Evolutionary conservation across 2,329 filamentous ascomycete species (phyloP).

Genomic region (Colletotrichum sp.): DNA sequence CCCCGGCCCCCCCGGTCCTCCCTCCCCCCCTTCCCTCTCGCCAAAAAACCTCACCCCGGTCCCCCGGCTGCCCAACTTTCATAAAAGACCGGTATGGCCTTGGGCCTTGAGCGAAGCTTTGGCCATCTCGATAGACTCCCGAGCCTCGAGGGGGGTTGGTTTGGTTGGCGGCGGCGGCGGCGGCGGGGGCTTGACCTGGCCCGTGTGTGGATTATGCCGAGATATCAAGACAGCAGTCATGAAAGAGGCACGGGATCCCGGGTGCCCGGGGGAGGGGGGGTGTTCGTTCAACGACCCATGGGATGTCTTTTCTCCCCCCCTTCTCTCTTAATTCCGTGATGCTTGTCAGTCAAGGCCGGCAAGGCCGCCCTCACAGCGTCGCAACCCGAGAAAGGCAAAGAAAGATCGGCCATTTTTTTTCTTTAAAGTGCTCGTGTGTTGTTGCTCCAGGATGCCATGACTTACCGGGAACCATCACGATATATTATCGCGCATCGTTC

Average conservation of each 20-base stretch:
- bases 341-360: not conserved
- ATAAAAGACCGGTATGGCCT: not conserved
- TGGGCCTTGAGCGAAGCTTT: not conserved
- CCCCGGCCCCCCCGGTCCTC: no score
- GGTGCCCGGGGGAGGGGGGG: not conserved
- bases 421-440: not conserved
- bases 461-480: not conserved
- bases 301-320: not conserved
- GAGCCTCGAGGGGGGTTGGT: not conserved
- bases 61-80: not conserved
- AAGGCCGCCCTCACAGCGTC: not conserved
- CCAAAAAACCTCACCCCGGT: not conserved
- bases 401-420: not conserved
- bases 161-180: not conserved
- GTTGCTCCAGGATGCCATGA: not conserved
- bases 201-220: not conserved
- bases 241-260: not conserved
- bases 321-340: not conserved
- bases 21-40: no score
- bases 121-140: not conserved
- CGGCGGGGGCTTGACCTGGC: not conserved
- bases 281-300: not conserved
- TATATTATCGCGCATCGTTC: not conserved
- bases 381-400: not conserved
- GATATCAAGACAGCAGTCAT: not conserved